Conservation (phyloP, 139 green algal species). For the Spirogloea muscicola region DNA sequence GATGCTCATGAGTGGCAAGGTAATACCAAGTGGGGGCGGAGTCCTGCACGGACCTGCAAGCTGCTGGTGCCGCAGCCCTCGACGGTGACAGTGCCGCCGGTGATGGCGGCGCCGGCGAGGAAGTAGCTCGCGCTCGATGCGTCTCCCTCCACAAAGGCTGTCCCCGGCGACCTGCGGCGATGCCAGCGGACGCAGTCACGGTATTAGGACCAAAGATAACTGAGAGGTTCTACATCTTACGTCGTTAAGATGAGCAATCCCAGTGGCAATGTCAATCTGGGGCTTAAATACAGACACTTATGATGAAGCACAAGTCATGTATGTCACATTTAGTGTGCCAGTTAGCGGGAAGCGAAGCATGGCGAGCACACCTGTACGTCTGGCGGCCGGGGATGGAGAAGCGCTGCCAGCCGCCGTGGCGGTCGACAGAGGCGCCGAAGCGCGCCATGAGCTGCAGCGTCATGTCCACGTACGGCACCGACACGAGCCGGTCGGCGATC, state of each 20-base stretch:
- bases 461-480: slow-evolving; percentile 97
- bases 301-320: too few relatives aligned
- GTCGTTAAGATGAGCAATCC: too few relatives aligned
- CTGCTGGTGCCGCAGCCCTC: slow-evolving; percentile 88
- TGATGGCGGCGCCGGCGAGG: slow-evolving; percentile 90
- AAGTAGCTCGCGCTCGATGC: slow-evolving; percentile 85
- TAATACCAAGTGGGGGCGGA: too few relatives aligned
- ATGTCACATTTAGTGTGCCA: too few relatives aligned
- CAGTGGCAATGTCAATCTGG: too few relatives aligned
- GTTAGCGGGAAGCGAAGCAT: too few relatives aligned
- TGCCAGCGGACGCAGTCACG: too few relatives aligned
- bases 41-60: too few relatives aligned
- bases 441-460: slow-evolving; percentile 94
- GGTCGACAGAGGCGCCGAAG: slow-evolving; percentile 52
- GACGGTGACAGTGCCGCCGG: slow-evolving; percentile 81
- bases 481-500: slow-evolving; percentile 92
- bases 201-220: too few relatives aligned
- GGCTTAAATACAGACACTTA: too few relatives aligned
- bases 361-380: slow-evolving; percentile 77
- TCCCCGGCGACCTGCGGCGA: slow-evolving; percentile 58
- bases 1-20: too few relatives aligned
- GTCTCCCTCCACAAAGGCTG: slow-evolving; percentile 94
- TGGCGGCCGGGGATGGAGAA: slow-evolving; percentile 52
- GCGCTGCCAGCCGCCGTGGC: slow-evolving; percentile 16
- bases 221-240: too few relatives aligned